Conservation (phyloP, 805 yeast species). For the Pichia scutulata region DNA sequence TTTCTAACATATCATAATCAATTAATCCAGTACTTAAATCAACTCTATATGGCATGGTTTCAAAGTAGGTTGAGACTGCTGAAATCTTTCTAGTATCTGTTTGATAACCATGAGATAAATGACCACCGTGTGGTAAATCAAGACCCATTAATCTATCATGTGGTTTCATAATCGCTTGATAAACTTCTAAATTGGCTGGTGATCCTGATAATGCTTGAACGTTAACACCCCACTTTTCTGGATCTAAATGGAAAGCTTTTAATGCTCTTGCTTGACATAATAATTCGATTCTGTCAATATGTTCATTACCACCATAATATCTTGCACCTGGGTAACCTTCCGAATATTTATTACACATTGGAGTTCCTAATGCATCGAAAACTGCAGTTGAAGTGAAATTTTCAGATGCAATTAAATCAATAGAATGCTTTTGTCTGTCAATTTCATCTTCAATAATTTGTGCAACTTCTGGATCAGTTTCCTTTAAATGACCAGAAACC, state of each 20-base stretch:
- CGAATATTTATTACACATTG: conserved; percentile 97
- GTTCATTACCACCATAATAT: conserved; percentile 98
- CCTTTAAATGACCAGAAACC: conserved; percentile 53
- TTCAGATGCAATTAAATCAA: conserved; percentile 92
- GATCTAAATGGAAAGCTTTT: conserved; percentile 72
- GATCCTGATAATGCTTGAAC: conserved; percentile 96
- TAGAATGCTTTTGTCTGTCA: conserved; percentile 86
- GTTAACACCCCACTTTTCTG: conserved; percentile 94
- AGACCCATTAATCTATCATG: conserved; percentile 98
- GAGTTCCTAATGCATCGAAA: conserved; percentile 93
- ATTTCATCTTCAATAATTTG: conserved; percentile 71
- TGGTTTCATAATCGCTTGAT: conserved; percentile 90
- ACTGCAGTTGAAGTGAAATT: conserved; percentile 95
- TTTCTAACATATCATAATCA: conserved; percentile 92
- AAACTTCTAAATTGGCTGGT: conserved; percentile 95
- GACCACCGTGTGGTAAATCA: conserved; percentile 98
- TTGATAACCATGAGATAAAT: conserved; percentile 96
- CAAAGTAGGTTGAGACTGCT: conserved; percentile 92
- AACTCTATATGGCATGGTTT: conserved; percentile 97
- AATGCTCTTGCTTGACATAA: conserved; percentile 93
- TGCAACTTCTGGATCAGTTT: conserved; percentile 75
- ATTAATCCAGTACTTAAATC: conserved; percentile 87
- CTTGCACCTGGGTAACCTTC: conserved; percentile 99
- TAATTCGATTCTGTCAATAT: conserved; percentile 87
- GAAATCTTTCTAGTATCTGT: conserved; percentile 90